Conservation (phyloP, 371 early-diverging fungal species). For the Capillidium heterosporum region DNA sequence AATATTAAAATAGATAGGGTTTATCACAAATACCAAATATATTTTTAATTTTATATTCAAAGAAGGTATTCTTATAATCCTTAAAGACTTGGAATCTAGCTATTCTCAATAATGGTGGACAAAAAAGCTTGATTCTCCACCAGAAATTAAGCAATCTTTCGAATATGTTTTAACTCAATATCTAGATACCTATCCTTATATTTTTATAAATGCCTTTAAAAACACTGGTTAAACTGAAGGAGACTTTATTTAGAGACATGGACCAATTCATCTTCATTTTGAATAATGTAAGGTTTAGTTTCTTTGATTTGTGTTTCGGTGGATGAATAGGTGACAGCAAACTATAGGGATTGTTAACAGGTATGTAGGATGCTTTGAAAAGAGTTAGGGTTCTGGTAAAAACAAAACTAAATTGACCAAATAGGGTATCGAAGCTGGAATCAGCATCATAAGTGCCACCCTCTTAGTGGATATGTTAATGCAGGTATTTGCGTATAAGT, state of each 20-base stretch:
- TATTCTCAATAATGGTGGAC: no score
- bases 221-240: constrained; percentile 21
- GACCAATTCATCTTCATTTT: constrained; percentile 61
- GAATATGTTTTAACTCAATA: no score
- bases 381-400: constrained; percentile 83
- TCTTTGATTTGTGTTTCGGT: constrained; percentile 60
- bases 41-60: no score
- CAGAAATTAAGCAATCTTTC: no score
- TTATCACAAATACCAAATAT: no score
- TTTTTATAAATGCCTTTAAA: no score
- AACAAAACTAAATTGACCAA: constrained; percentile 74
- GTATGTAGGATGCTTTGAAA: constrained; percentile 47
- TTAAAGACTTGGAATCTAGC: no score
- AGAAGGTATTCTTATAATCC: no score
- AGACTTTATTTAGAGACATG: constrained; percentile 73
- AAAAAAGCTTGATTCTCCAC: no score
- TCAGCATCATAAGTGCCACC: constrained; percentile 94
- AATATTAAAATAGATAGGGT: no score
- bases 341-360: constrained; percentile 37
- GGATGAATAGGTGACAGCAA: constrained; percentile 34
- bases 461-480: constrained; percentile 88
- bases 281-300: constrained; percentile 82
- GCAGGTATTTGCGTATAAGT: constrained; percentile 66
- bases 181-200: no score
- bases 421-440: constrained; percentile 43